These are phyloP conservation scores for Thielaviopsis euricoi DNA, from an alignment of 2,329 filamentous ascomycete species.

Conservation along the genomic window DNA sequence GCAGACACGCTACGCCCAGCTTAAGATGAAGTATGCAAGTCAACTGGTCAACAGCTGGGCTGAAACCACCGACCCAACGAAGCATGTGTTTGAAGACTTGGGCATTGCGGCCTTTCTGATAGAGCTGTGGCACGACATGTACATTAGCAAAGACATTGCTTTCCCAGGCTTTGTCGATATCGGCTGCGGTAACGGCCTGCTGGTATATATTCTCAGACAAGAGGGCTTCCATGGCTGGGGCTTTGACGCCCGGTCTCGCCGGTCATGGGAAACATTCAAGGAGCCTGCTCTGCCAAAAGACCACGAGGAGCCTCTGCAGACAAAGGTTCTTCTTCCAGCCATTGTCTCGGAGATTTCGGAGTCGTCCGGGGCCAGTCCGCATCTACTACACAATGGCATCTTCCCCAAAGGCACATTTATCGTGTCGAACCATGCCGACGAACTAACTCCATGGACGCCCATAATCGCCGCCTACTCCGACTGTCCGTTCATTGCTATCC, in stretches of 20 bases:
- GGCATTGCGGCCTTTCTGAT: slow-evolving; percentile 83
- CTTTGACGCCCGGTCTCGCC: slow-evolving; percentile 75
- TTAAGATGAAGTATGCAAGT: slow-evolving; percentile 68
- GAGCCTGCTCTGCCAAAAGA: slow-evolving; percentile 9
- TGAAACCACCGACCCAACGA: slow-evolving; percentile 71
- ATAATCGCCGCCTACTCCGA: slow-evolving; percentile 61
- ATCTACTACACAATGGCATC: slow-evolving; percentile 37
- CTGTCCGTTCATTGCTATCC: slow-evolving; percentile 80
- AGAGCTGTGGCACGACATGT: slow-evolving; percentile 81
- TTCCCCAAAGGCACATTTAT: slow-evolving; percentile 72
- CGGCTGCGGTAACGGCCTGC: slow-evolving; percentile 83
- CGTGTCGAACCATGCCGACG: slow-evolving; percentile 92
- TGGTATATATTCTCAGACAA: slow-evolving; percentile 63
- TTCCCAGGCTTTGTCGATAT: slow-evolving; percentile 94
- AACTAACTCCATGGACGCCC: slow-evolving; percentile 91
- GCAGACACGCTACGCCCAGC: slow-evolving; percentile 63
- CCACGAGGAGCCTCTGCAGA: slow-evolving; percentile 21
- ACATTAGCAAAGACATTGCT: slow-evolving; percentile 23
- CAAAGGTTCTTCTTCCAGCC: slow-evolving; percentile 32
- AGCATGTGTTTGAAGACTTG: slow-evolving; percentile 92
- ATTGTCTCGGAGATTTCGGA: slow-evolving; percentile 18
- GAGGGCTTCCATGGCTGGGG: slow-evolving; percentile 81
- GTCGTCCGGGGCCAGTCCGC: slow-evolving; percentile 8
- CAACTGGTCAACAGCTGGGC: slow-evolving; percentile 60
- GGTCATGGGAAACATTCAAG: slow-evolving; percentile 66